These are phyloP conservation scores for Russula earlei DNA, from an alignment of 768 basidiomycete species.

Conservation along the genomic window DNA sequence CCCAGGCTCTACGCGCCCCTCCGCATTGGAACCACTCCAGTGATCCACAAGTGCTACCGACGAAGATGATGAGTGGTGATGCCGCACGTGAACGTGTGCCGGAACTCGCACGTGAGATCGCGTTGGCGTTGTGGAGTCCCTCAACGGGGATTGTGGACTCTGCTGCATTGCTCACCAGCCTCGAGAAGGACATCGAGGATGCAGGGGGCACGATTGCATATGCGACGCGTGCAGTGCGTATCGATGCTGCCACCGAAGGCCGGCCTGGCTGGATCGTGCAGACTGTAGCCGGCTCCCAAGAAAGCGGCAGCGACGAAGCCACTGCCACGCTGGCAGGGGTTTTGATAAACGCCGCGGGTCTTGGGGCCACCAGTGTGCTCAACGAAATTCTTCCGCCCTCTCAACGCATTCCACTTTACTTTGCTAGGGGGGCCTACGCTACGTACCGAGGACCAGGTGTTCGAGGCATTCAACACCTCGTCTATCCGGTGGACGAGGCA, in stretches of 20 bases:
- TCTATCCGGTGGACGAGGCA: conserved; percentile 84
- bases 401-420: conserved; percentile 62
- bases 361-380: conserved; percentile 60
- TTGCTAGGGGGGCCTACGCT: conserved; percentile 79
- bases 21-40: conserved; percentile 26
- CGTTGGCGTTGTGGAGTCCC: conserved; percentile 68
- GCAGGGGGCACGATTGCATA: conserved; percentile 63
- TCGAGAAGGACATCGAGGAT: conserved; percentile 75
- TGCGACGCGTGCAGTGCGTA: conserved; percentile 73
- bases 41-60: conserved; percentile 40
- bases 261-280: conserved; percentile 82
- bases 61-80: conserved; percentile 55
- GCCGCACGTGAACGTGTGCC: conserved; percentile 74
- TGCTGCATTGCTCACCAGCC: conserved; percentile 69
- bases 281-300: conserved; percentile 41
- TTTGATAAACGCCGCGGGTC: conserved; percentile 76
- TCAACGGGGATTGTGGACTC: conserved; percentile 89
- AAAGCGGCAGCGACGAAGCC: conserved; percentile 29
- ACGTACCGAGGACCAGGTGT: conserved; percentile 78
- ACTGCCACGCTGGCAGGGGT: conserved; percentile 67
- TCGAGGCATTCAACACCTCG: conserved; percentile 55
- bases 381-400: conserved; percentile 56
- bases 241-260: conserved; percentile 50
- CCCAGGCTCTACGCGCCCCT: conserved; percentile 44
- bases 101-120: conserved; percentile 61